phyloP scores from a whole-genome alignment of 2,329 filamentous ascomycete species.

The Ascochyta pisi region DNA sequence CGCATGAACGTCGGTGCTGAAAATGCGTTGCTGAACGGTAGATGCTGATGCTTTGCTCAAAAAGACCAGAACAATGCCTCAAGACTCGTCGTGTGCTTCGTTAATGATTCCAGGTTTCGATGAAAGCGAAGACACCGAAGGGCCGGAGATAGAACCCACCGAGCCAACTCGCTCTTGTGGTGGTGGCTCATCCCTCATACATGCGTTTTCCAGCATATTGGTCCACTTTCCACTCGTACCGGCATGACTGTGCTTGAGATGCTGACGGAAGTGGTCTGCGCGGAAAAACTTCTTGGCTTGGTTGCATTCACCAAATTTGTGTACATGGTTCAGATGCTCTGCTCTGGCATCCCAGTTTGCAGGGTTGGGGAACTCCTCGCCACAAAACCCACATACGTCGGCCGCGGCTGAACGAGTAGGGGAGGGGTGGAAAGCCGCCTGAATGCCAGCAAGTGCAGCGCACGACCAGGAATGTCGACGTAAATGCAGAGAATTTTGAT shows the following conservation, averaged over 20 bases:
- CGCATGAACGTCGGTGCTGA: slow-evolving; percentile 9
- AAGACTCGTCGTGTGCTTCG: slow-evolving; percentile 50
- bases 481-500: slow-evolving; percentile 93
- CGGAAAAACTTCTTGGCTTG: slow-evolving; percentile 98
- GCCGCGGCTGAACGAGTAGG: slow-evolving; percentile 65
- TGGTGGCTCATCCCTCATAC: slow-evolving; percentile 87
- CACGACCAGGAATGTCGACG: slow-evolving; percentile 97
- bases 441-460: slow-evolving; percentile 75
- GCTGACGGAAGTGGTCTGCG: slow-evolving; percentile 96
- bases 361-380: slow-evolving; percentile 87
- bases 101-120: slow-evolving; percentile 48
- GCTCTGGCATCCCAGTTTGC: slow-evolving; percentile 88
- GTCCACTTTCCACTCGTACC: slow-evolving; percentile 99
- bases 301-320: slow-evolving; percentile 98
- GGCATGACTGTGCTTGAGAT: slow-evolving; percentile 96
- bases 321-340: slow-evolving; percentile 85
- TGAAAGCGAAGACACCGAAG: slow-evolving; percentile 36
- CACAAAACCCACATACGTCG: slow-evolving; percentile 94
- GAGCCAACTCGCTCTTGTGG: slow-evolving; percentile 52
- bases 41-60: slow-evolving; percentile 35
- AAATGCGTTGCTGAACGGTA: slow-evolving; percentile 19
- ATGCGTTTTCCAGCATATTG: slow-evolving; percentile 95
- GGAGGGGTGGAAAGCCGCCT: slow-evolving; percentile 87
- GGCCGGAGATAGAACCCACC: slow-evolving; percentile 41
- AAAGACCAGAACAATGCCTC: slow-evolving; percentile 25